Conservation (phyloP, 805 yeast species). For the Zygotorulaspora sp. region DNA sequence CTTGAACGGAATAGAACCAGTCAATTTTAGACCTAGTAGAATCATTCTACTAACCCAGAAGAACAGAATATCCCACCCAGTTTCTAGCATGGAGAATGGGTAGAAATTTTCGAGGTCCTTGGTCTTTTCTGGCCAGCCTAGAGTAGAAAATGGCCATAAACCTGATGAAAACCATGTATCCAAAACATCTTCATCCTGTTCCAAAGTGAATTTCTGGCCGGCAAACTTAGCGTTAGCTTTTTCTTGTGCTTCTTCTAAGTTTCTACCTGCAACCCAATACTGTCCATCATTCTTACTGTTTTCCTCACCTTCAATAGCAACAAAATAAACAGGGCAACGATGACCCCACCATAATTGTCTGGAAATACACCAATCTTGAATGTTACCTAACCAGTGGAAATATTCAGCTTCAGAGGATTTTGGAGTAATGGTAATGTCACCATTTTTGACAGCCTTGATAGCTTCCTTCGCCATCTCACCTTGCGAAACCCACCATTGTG, state of each 20-base stretch:
- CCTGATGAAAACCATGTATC: slow-evolving; percentile 99
- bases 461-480: slow-evolving; percentile 84
- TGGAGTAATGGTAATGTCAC: slow-evolving; percentile 78
- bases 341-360: slow-evolving; percentile 97
- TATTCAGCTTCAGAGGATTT: slow-evolving; percentile 88
- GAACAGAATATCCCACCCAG: slow-evolving; percentile 99
- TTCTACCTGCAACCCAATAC: slow-evolving; percentile 90
- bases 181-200: slow-evolving; percentile 96
- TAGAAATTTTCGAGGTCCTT: slow-evolving; percentile 70
- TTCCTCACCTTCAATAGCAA: slow-evolving; percentile 67
- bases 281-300: slow-evolving; percentile 57
- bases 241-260: slow-evolving; percentile 71
- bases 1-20: slow-evolving; percentile 87
- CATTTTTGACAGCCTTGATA: slow-evolving; percentile 75
- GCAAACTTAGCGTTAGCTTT: slow-evolving; percentile 78
- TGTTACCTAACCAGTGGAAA: slow-evolving; percentile 90
- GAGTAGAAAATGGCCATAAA: slow-evolving; percentile 93
- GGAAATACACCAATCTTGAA: slow-evolving; percentile 99
- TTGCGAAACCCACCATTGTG: slow-evolving; percentile 99
- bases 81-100: slow-evolving; percentile 92
- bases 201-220: slow-evolving; percentile 61
- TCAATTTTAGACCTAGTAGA: slow-evolving; percentile 80
- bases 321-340: slow-evolving; percentile 93
- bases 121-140: slow-evolving; percentile 90
- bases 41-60: slow-evolving; percentile 99